Evolutionary conservation across 768 basidiomycete genomes (phyloP).

Genomic region (Calocybe gangraenosa): DNA sequence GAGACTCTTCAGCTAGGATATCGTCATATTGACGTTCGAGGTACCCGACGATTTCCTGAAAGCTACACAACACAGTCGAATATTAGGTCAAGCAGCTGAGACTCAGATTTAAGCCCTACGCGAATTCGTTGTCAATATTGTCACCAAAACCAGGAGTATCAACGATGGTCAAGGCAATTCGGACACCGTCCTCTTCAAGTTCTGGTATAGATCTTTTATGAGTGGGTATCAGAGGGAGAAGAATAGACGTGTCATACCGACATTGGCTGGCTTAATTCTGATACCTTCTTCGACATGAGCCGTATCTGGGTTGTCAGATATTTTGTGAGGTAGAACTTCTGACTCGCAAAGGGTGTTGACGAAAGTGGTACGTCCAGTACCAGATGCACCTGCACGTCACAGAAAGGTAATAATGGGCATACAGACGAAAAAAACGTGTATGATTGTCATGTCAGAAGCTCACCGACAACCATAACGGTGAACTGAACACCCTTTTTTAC

Average conservation of each 20-base stretch:
- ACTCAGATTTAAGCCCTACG: constrained; percentile 50
- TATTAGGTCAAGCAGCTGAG: constrained; percentile 4
- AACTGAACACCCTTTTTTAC: constrained; percentile 99
- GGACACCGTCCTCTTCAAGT: constrained; percentile 97
- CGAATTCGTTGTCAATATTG: constrained; percentile 98
- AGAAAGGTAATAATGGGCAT: constrained; percentile 17
- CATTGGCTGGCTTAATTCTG: constrained; percentile 90
- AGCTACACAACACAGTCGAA: constrained; percentile 44
- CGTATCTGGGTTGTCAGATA: constrained; percentile 77
- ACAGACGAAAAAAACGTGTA: constrained; percentile 4
- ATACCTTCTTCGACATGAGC: constrained; percentile 94
- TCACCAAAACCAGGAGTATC: constrained; percentile 99
- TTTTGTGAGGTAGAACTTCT: constrained; percentile 85
- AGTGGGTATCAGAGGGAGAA: constrained; percentile 1
- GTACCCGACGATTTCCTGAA: constrained; percentile 94
- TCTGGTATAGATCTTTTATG: constrained; percentile 43
- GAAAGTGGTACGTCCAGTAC: constrained; percentile 96
- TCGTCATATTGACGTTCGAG: constrained; percentile 99
- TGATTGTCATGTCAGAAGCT: constrained; percentile 44
- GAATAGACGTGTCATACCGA: constrained; percentile 54
- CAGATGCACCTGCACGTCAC: constrained; percentile 77
- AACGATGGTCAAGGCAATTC: constrained; percentile 96
- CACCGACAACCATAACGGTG: constrained; percentile 97
- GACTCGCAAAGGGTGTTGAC: constrained; percentile 99
- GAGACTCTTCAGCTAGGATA: constrained; percentile 95